Evolutionary conservation across 2,329 filamentous ascomycete species (phyloP), one percentile per base, ranked within the genome.

Genomic region (Colletotrichum sp.): DNA sequence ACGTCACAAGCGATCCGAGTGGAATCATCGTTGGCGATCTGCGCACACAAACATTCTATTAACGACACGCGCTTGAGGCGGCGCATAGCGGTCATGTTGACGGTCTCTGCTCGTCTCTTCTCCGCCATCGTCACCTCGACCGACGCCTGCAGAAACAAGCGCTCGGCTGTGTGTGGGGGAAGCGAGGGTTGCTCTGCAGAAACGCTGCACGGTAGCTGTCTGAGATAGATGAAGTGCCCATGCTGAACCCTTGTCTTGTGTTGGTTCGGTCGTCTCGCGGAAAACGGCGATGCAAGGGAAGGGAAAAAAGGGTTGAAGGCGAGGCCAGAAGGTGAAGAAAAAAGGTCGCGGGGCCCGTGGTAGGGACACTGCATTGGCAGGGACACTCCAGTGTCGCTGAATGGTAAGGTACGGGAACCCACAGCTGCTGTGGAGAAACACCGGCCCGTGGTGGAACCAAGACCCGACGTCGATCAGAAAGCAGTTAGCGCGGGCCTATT

Each of bases 361-460:
- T 44, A 44, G 32, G 32, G 32, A 34, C 32, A 15, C 32, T 34
- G 32, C 32, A 34, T 34, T 34, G 12, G 32, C 32, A 34, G 32
- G 32, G 32, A 34, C 32, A 34, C 32, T 34, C 8, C 28, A 30
- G 28, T 30, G 28, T 30, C 32, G 6, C 32, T 34, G 32, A 34
- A 34, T 34, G 16, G 8, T 18, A 44, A 49, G 39, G 39, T 49
- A 12, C 39, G 21, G 36, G 63, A 28, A 39, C 36, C 36, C 26
- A 49, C 34, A 39, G 55, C 18, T 39, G 16, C 24, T n/a, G 66
- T 72, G 72, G 69, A 72, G 73, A 68, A 64, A 34, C 15, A 16
- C 69, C 73, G 73, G 70, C 74, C 74, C 74, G 74, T 24, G 64
- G 59, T 69, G 74, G 74, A 64, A 28, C 44, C 44, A 52, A 52